Evolutionary conservation across 495 filamentous ascomycete species (phyloP), one percentile per base, ranked within the genome.

Genomic region (Beverwykella pulmonaria): DNA sequence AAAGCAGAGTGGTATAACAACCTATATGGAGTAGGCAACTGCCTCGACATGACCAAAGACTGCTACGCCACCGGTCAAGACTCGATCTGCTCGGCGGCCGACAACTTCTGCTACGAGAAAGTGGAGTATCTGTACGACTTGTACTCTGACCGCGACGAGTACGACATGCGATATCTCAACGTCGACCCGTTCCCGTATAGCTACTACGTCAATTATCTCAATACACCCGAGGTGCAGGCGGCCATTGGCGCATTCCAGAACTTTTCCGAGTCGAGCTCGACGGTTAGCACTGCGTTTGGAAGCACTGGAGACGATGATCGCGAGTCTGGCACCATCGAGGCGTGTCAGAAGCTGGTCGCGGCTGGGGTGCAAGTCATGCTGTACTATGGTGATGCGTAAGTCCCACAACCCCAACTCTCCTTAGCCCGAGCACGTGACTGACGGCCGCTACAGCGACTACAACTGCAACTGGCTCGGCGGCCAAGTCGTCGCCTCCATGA

Each of bases 221-320:
- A 88, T 70, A 79, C 76, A 0, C 75, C 82, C 0, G 68, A 77
- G 41, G 81, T 88, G 1, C 85, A 86, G 68, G 71, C 78, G 14
- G 86, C 84, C 1, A 82, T 89, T 56, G 86, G 86, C 1, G 85
- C 84, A 0, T 84, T 73, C 56, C 79, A 81, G 56, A 88, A 88
- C 63, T 88, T 79, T 72, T 81, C 83, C 0, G 76, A 80, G 50
- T 75, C 50, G 22, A 81, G 77, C 59, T 64, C 71, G 19, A 79
- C 82, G 2, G 84, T 88, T 0, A 65, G 71, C 52, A 72, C 68
- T 22, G 81, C 81, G 19, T 88, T 88, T 69, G 71, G 73, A 2
- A 78, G 67, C 36, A 87, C 86, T 0, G 86, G 86, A 2, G 83
- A 86, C 65, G 84, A 87, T 70, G 77, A 79, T 36, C 80, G 84